Evolutionary conservation across 192 early-diverging fungal species (phyloP).

Genomic region (Spizellomyces punctatus): DNA sequence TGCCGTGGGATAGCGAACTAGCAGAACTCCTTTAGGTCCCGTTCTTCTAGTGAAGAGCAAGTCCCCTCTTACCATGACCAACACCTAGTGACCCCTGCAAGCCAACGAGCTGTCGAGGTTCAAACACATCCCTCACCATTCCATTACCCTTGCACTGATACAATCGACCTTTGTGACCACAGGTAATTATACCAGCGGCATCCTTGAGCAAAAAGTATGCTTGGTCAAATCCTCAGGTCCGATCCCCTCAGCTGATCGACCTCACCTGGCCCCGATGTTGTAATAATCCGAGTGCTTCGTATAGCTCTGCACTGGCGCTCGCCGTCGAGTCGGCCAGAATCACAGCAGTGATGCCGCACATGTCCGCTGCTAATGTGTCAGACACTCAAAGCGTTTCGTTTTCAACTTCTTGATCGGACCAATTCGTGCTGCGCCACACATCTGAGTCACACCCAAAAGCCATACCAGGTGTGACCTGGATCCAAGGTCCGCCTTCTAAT

Average conservation of each 20-base stretch:
- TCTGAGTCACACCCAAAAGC: too few relatives aligned
- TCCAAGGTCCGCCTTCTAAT: too few relatives aligned
- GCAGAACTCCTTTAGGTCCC: neutral
- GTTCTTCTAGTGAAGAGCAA: too few relatives aligned
- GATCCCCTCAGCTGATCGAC: neutral
- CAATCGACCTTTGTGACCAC: conserved; percentile 92
- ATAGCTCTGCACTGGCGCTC: conserved; percentile 80
- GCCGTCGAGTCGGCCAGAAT: conserved; percentile 77
- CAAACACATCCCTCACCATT: conserved; percentile 98
- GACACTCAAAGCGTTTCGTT: too few relatives aligned
- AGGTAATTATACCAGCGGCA: conserved; percentile 98
- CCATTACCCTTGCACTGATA: conserved; percentile 99
- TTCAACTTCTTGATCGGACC: too few relatives aligned
- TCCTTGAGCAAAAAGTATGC: conserved; percentile 64
- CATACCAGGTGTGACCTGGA: too few relatives aligned
- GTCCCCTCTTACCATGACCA: conserved; percentile 80
- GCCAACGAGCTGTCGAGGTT: conserved; percentile 71
- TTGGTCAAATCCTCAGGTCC: neutral
- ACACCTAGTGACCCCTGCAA: conserved; percentile 91
- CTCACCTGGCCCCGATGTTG: conserved; percentile 98
- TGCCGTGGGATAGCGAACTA: conserved; percentile 98
- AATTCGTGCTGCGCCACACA: too few relatives aligned
- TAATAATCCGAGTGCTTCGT: conserved; percentile 91
- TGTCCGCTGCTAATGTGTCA: conserved; percentile 31
- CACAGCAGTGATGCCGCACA: conserved; percentile 90